Evolutionary conservation across 805 yeast species (phyloP).

Genomic region (Suhomyces tanzawaensis): DNA sequence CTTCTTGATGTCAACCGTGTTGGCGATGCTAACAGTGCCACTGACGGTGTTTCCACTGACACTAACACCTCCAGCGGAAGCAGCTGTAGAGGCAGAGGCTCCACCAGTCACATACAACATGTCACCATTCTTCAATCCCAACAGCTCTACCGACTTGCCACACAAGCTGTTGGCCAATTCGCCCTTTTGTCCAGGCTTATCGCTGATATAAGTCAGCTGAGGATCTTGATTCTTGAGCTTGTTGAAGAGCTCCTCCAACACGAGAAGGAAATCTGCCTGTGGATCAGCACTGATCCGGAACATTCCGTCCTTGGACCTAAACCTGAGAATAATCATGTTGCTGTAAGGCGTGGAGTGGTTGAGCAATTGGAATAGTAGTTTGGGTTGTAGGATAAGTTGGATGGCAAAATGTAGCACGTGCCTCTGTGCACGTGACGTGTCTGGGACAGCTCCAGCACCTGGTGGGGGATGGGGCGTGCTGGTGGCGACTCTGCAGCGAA

Average conservation of each 20-base stretch:
- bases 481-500: too few species aligned
- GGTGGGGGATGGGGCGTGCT: not conserved
- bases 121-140: constrained; percentile 59
- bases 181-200: constrained; percentile 45
- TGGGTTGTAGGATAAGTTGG: not conserved
- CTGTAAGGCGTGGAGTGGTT: not conserved
- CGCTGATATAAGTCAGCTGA: constrained; percentile 38
- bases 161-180: constrained; percentile 35
- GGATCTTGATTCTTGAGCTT: constrained; percentile 22
- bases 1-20: constrained; percentile 1
- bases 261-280: constrained; percentile 40
- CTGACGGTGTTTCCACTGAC: not conserved
- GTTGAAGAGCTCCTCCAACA: constrained; percentile 38
- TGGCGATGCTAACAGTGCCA: not conserved
- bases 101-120: constrained; percentile 42
- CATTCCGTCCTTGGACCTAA: constrained; percentile 83
- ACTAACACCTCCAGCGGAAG: not conserved
- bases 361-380: not conserved
- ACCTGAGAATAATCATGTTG: constrained; percentile 49
- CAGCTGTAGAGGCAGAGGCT: not conserved
- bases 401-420: not conserved
- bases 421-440: not conserved
- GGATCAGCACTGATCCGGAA: constrained; percentile 59
- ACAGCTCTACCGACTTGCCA: constrained; percentile 36
- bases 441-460: not conserved